Evolutionary conservation across 768 basidiomycete genomes (phyloP), one percentile per base, ranked within the genome.

Genomic region (Trametes gibbosa): DNA sequence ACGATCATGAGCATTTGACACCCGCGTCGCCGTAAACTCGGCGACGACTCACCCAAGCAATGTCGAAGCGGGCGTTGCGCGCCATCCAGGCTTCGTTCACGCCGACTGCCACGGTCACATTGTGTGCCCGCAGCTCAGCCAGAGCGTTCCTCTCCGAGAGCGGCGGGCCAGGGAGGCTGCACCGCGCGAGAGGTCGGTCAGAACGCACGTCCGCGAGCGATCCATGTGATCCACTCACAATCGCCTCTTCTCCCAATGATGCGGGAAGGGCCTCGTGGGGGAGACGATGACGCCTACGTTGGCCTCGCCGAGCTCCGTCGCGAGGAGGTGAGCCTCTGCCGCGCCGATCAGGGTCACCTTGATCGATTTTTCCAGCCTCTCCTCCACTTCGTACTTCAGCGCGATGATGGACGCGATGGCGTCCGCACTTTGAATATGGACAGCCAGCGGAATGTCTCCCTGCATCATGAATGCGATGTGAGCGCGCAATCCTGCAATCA

Each of bases 31-130:
- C 9, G 5, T 5, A 21, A 6, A 16, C 25, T 25, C 14, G 9
- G n/a, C 7, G 16, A 17, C 21, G 17, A 59, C 64, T 17, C 61
- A 87, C 90, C 93, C 94, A 95, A 42, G 83, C 89, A 29, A 84
- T 73, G 63, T 96, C 92, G 63, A 93, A 90, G 16, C 88, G 82
- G 10, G 88, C 79, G 67, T 88, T 92, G 24, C 90, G 82, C 7
- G 89, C 86, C 25, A 80, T 77, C 87, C 87, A 92, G 40, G 81
- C 81, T 60, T 85, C 83, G 12, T 79, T 72, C 46, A 86, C 77
- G 17, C 87, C 89, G 47, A 92, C 68, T 8, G 84, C 90, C 32
- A 92, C 85, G 5, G 83, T 84, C 16, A 97, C 89, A 25, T 85
- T 86, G 43, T 89, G 81, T 2, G 77, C 75, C 17, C 87, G 69